These are phyloP conservation scores for Rubroboletus pulcherrimus DNA, from an alignment of 768 basidiomycete genomes.

Conservation along the genomic window DNA sequence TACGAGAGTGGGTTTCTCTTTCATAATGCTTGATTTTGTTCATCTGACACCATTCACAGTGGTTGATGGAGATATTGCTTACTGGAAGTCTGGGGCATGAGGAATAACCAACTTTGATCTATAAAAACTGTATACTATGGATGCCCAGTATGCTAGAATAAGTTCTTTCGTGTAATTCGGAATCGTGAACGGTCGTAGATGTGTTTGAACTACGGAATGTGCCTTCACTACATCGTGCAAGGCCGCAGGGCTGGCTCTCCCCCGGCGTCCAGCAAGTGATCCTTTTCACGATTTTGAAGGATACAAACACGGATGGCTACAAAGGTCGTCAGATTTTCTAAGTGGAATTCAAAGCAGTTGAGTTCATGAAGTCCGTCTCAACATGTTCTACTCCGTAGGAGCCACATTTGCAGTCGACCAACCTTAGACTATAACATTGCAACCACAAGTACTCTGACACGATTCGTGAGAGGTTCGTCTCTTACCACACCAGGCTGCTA, in stretches of 20 bases:
- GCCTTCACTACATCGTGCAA: background rate
- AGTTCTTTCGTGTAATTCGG: conserved; percentile 9
- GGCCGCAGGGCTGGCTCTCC: background rate
- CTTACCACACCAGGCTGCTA: conserved; percentile 1
- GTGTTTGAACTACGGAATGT: background rate
- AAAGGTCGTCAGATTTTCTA: background rate
- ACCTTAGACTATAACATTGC: background rate
- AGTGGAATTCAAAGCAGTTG: background rate
- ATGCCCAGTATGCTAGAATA: conserved; percentile 9
- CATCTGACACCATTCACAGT: conserved; percentile 39
- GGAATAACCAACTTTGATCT: background rate
- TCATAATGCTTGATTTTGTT: background rate
- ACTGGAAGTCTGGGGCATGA: conserved; percentile 79
- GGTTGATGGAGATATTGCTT: conserved; percentile 87
- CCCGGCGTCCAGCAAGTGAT: background rate
- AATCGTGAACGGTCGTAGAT: background rate
- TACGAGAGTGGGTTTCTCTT: conserved; percentile 72
- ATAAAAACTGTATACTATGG: conserved; percentile 7
- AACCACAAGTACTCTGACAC: background rate
- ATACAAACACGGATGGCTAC: background rate
- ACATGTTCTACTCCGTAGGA: background rate
- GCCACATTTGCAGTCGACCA: background rate
- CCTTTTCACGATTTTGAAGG: background rate
- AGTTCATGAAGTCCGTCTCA: background rate
- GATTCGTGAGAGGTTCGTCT: background rate